These are phyloP conservation scores for Aspergillus latus DNA, from an alignment of 2,329 filamentous ascomycete genomes.

Conservation along the genomic window DNA sequence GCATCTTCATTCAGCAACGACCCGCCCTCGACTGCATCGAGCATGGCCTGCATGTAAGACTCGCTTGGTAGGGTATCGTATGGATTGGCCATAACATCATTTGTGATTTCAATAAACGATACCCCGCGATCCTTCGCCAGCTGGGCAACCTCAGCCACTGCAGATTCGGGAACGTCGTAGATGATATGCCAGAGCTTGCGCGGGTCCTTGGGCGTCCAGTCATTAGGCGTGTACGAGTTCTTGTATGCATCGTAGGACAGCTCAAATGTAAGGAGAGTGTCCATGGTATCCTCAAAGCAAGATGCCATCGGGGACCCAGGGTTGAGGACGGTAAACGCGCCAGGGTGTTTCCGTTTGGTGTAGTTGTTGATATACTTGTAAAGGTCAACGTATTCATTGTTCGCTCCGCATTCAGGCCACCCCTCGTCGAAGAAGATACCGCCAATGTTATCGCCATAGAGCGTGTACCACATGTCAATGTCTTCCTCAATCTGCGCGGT, in stretches of 20 bases:
- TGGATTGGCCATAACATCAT: slow-evolving; percentile 19
- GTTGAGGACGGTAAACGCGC: slow-evolving; percentile 20
- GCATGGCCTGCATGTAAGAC: slow-evolving; percentile 20
- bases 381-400: slow-evolving; percentile 29
- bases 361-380: slow-evolving; percentile 27
- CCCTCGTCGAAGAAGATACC: slow-evolving; percentile 38
- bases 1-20: slow-evolving; percentile 7
- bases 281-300: slow-evolving; percentile 34
- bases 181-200: slow-evolving; percentile 38
- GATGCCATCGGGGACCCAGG: slow-evolving; percentile 22
- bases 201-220: slow-evolving; percentile 30
- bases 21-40: slow-evolving; percentile 16
- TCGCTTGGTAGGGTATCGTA: slow-evolving; percentile 21
- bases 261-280: slow-evolving; percentile 35
- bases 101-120: slow-evolving; percentile 20
- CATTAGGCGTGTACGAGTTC: slow-evolving; percentile 22
- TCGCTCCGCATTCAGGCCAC: slow-evolving; percentile 28
- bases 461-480: slow-evolving; percentile 21
- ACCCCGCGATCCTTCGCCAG: slow-evolving; percentile 12
- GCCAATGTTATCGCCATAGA: slow-evolving; percentile 27
- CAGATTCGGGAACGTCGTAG: slow-evolving; percentile 26
- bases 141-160: slow-evolving; percentile 8
- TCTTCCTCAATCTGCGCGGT: slow-evolving; percentile 21
- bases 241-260: slow-evolving; percentile 27
- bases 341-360: slow-evolving; percentile 20